Evolutionary conservation across 257 asterid species (phyloP), one percentile per base, ranked within the genome.

Genomic region (Lycium barbarum): DNA sequence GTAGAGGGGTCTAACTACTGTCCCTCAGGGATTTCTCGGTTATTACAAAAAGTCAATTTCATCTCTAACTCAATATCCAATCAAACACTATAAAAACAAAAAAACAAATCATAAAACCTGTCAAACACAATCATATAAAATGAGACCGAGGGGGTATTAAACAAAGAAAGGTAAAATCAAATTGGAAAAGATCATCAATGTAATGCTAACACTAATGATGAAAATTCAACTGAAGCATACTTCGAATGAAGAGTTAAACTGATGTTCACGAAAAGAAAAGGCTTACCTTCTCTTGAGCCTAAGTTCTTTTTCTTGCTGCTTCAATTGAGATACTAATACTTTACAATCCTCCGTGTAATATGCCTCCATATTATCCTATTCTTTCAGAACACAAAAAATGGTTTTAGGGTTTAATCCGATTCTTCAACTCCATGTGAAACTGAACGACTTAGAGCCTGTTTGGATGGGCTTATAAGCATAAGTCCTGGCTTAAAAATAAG

Each of bases 201-300:
- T 68, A 68, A 51, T 49, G 11, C 14, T 63, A 38, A 20, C 1
- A 70, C 1, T 38, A 38, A 71, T 22, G 45, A 22, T 45, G n/a
- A 53, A 74, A 73, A 26, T 14, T 66, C 68, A 1, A 57, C 15
- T 55, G 26, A 2, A 36, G 14, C 1, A 7, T 68, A 7, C 71
- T 26, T 11, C 71, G 7, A 65, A 65, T 26, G 4, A 66, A 15
- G 45, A 45, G 49, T 18, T 58, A 35, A 61, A 35, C 63, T 8
- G 57, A 43, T 11, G 4, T 12, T 35, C 1, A 9, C 22, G 10
- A 55, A 12, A 86, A 65, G 5, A 58, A 33, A 68, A 70, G 7
- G 45, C 7, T 71, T 71, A 93, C 97, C 98, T 89, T 84, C 97
- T 90, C 85, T 93, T 95, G 87, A 93, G 93, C 86, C 93, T 87